Percentiles rank a stretch among this genome's conserved stretches.
Conservation (phyloP, 78 protist species). For the Protostelium mycophagum region DNA sequence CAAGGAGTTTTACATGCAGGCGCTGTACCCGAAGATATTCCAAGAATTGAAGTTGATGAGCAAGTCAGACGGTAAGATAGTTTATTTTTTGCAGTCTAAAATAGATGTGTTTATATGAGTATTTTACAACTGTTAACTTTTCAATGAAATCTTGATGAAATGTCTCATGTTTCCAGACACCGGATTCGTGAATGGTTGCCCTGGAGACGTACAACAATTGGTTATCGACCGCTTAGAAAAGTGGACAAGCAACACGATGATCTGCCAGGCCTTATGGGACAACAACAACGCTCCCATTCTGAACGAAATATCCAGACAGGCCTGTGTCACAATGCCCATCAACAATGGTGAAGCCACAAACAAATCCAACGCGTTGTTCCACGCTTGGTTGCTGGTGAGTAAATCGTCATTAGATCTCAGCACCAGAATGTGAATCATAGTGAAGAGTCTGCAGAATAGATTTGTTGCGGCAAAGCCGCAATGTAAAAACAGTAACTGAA, state of each 20-base stretch:
- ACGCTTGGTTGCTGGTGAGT: background rate
- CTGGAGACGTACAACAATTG: background rate
- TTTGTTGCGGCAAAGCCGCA: too few species aligned
- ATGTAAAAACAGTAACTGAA: too few species aligned
- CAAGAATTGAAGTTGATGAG: background rate
- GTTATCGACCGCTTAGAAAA: background rate
- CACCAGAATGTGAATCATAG: too few species aligned
- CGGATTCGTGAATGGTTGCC: background rate
- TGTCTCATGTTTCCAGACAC: background rate
- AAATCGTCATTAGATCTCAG: background rate
- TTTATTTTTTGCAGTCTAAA: background rate
- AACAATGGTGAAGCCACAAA: background rate
- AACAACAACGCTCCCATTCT: background rate
- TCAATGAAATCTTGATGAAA: too few species aligned
- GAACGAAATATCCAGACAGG: background rate
- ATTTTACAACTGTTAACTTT: too few species aligned
- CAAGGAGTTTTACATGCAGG: background rate
- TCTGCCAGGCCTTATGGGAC: background rate
- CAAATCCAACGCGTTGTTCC: background rate
- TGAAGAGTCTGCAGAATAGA: too few species aligned
- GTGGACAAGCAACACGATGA: background rate
- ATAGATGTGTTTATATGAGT: too few species aligned
- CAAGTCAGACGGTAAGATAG: background rate
- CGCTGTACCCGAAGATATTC: background rate
- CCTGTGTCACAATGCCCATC: background rate